Percentiles rank a stretch among this genome's conserved stretches.
Conservation (phyloP, 176 grass and related monocot species). For the Alopecurus myosuroides region DNA sequence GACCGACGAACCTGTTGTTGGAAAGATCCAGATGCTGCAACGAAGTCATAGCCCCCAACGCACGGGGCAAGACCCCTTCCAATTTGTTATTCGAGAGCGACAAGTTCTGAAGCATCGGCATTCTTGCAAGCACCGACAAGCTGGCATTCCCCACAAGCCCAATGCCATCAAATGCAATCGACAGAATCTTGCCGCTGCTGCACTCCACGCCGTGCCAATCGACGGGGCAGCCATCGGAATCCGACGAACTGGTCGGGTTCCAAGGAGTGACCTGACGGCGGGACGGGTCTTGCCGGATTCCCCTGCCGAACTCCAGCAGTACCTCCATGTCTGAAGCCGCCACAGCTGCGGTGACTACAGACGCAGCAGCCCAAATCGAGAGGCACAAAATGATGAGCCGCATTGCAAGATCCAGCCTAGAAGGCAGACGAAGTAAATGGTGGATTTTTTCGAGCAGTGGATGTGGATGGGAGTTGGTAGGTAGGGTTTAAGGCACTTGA, state of each 20-base stretch:
- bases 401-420: slow-evolving; percentile 49
- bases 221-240: slow-evolving; percentile 71
- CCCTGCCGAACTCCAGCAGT: slow-evolving; percentile 65
- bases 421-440: background rate
- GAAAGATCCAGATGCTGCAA: slow-evolving; percentile 67
- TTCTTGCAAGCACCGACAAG: slow-evolving; percentile 53
- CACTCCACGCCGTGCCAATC: slow-evolving; percentile 77
- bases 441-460: background rate
- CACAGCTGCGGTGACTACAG: background rate
- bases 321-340: slow-evolving; percentile 65
- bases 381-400: slow-evolving; percentile 40
- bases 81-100: slow-evolving; percentile 65
- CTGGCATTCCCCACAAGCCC: slow-evolving; percentile 66
- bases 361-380: slow-evolving; percentile 38
- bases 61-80: slow-evolving; percentile 41
- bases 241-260: slow-evolving; percentile 51
- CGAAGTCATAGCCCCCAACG: slow-evolving; percentile 35
- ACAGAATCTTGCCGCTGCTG: slow-evolving; percentile 53
- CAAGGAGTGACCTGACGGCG: slow-evolving; percentile 34
- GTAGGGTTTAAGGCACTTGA: slow-evolving; percentile 33
- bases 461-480: background rate
- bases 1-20: slow-evolving; percentile 48
- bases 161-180: slow-evolving; percentile 51
- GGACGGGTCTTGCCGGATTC: slow-evolving; percentile 51
- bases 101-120: slow-evolving; percentile 73